phyloP scores from a whole-genome alignment of 2,329 filamentous ascomycete species.

The Purpureocillium lavendulum region DNA sequence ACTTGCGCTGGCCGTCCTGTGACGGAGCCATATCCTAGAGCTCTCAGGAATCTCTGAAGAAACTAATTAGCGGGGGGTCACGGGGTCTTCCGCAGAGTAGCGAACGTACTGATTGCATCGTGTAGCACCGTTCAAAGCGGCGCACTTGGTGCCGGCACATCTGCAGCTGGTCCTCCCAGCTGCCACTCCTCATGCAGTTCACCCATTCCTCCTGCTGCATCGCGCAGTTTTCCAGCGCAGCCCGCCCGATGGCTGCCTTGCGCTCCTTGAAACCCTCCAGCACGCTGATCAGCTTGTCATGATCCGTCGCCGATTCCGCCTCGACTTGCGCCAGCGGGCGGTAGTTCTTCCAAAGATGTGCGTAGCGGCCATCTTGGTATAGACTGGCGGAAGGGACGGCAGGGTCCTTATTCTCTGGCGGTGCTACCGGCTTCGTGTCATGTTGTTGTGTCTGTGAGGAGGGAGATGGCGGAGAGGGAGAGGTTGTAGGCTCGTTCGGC shows the following conservation, averaged over 20 bases:
- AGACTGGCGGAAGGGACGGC: constrained; percentile 41
- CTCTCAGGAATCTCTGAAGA: constrained; percentile 72
- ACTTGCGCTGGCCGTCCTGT: constrained; percentile 55
- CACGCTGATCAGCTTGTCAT: constrained; percentile 73
- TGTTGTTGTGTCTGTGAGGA: constrained; percentile 6
- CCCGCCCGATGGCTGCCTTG: constrained; percentile 65
- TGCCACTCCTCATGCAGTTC: constrained; percentile 71
- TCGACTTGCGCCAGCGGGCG: constrained; percentile 63
- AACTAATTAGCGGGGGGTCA: not conserved
- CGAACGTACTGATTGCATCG: constrained; percentile 63
- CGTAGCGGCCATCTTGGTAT: constrained; percentile 56
- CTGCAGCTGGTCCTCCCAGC: constrained; percentile 58
- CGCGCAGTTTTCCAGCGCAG: constrained; percentile 89
- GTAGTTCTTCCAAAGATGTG: constrained; percentile 91
- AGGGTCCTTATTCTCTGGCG: constrained; percentile 10
- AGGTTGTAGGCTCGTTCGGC: constrained; percentile 15
- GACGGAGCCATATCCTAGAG: constrained; percentile 74
- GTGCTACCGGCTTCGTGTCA: constrained; percentile 9
- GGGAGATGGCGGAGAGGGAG: constrained; percentile 3
- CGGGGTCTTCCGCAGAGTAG: constrained; percentile 12
- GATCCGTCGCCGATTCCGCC: constrained; percentile 60
- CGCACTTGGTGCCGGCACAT: constrained; percentile 74
- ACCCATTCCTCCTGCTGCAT: constrained; percentile 77
- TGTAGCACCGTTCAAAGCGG: constrained; percentile 79
- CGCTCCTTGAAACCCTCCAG: constrained; percentile 79